Base-by-base conservation (phyloP, 2,329 filamentous ascomycete species). In the Diaporthe aspalathi region DNA sequence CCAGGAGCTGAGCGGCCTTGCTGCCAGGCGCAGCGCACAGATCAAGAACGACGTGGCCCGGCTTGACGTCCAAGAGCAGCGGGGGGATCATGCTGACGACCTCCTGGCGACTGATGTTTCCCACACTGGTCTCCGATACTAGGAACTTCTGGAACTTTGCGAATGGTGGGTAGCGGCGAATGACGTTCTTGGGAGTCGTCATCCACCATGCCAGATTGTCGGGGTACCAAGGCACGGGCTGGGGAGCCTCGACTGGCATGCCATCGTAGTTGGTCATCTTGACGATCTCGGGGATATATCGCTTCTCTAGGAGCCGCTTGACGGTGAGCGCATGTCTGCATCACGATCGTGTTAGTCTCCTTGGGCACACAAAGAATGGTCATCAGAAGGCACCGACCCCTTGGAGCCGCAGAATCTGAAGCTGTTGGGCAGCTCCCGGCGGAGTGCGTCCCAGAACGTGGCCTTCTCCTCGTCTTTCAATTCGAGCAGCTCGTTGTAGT, bases 31-130 rank as follows among this genome's bases (percentile, higher is more conserved):
- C 96, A 72, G 96, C 96, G 83, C 96, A 99, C 85, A 99, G 91
- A 81, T 99, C 96, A 76, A 99, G 84, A 12, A 98, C 95, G 1
- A 92, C 93, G 92, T 98, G 97, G 67, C 95, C 94, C 5, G 96
- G 95, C 76, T 90, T 90, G 65, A 98, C 87, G 78, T 98, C 95
- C 86, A 99, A 93, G 77, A 98, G 87, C 76, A 98, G 88, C 32
- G 96, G 96, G 32, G 96, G 96, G 74, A 99, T 98, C 96, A 99
- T 99, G 85, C 94, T 97, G 78, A 99, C 96, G 54, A 97, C 92
- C 84, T 99, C 96, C 83, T 99, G 96, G 77, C 96, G 91, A 82
- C 93, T 97, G 78, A 99, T 98, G 81, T 98, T 99, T 77, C 96
- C 96, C 27, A 98, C 94, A 70, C 93, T 94, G 5, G 96, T 98